Base-by-base conservation (phyloP, 352 stramenopile genomes). In the Plasmopara viticola region DNA sequence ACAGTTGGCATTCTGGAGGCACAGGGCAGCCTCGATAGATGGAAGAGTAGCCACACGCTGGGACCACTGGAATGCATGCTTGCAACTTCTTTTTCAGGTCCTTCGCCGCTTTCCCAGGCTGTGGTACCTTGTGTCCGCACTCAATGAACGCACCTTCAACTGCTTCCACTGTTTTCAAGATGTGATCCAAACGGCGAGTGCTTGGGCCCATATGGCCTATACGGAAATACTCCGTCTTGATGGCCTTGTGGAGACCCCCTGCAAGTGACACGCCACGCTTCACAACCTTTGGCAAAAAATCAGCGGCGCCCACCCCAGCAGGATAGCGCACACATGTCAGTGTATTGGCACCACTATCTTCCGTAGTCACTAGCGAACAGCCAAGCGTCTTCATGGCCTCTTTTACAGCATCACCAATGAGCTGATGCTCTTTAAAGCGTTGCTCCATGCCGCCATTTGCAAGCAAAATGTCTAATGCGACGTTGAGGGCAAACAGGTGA, bases 211-310 rank as follows among this genome's bases (percentile, higher is more conserved):
- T 90, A 72, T 90, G 80, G 35, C 80, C 80, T 51, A 90, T 90
- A 33, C 80, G 80, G 57, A 90, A 90, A 70, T 90, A 90, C 48
- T 90, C 71, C 17, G 69, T 87, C 73, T 90, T 90, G 62, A 90
- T 90, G 43, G 82, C 57, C 55, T 86, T 86, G 67, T 87, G 80
- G 30, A 90, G 62, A 0, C 77, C 80, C 6, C 80, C 80, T 8
- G 80, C 77, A 14, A 90, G 68, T 48, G 80, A 90, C 28, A 90
- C 78, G 6, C 80, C 80, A 37, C 73, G 75, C 51, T 81, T 72
- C 9, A 78, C 64, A 4, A 86, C 78, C 58, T 88, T 90, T 17
- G 80, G 78, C 44, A 90, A 47, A 47, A 90, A 86, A 58, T 87
- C 78, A 5, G 77, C 57, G 3, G 69, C 80, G 0, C 72, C 65